Percentiles rank a stretch among this genome's conserved stretches.
phyloP scores from a whole-genome alignment of 495 filamentous ascomycete species.

The Xylaria castorea region DNA sequence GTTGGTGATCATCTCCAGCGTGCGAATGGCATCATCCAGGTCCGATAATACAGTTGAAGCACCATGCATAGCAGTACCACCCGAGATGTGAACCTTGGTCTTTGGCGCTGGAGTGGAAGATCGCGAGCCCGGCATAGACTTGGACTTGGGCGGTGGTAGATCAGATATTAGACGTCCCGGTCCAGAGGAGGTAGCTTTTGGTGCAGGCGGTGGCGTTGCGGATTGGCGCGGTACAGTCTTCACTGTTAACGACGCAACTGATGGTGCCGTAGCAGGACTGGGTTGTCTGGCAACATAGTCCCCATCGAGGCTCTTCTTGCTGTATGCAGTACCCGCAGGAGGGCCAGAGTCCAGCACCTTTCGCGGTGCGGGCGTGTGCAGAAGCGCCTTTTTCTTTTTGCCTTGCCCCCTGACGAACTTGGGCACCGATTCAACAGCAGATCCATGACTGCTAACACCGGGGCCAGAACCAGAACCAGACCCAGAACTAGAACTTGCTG shows the following conservation, averaged over 20 bases:
- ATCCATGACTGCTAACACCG: constrained; percentile 11
- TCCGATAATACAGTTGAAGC: constrained; percentile 78
- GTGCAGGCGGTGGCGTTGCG: constrained; percentile 43
- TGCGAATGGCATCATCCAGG: constrained; percentile 88
- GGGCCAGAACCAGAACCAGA: neutral
- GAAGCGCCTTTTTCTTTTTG: constrained; percentile 66
- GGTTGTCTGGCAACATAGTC: constrained; percentile 48
- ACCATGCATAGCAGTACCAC: constrained; percentile 78
- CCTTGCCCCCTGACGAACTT: constrained; percentile 34
- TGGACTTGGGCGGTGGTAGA: constrained; percentile 66
- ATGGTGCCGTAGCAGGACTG: constrained; percentile 42
- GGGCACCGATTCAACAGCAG: constrained; percentile 43
- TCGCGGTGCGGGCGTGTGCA: constrained; percentile 69
- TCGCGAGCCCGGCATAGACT: constrained; percentile 59
- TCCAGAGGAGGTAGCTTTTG: constrained; percentile 71
- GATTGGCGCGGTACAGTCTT: constrained; percentile 35
- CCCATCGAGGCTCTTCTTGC: constrained; percentile 49
- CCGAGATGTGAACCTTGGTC: constrained; percentile 70
- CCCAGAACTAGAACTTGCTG: neutral
- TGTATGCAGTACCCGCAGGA: constrained; percentile 46
- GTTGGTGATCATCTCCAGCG: constrained; percentile 88
- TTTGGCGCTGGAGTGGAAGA: constrained; percentile 61
- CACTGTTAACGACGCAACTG: constrained; percentile 45
- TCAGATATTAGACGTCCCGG: constrained; percentile 82
- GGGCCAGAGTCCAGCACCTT: constrained; percentile 63